phyloP scores from a whole-genome alignment of 345 rosid genomes.

The Populus tremula region DNA sequence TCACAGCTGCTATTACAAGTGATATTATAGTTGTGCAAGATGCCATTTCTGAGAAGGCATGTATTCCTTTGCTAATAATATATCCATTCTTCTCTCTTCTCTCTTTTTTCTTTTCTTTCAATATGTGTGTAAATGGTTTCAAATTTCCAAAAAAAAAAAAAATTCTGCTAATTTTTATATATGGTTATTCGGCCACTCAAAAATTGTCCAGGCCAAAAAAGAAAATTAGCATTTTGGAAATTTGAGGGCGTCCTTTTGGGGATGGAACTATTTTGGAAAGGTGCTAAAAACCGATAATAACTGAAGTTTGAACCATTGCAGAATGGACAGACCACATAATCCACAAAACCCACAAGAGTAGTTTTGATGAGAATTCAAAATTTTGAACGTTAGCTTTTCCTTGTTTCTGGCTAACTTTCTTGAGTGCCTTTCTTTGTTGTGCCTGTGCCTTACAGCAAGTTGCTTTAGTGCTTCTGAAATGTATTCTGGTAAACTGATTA shows the following conservation, averaged over 20 bases:
- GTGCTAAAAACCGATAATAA: not conserved
- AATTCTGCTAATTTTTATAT: too few relatives aligned
- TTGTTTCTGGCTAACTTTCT: too few relatives aligned
- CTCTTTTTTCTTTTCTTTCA: not conserved
- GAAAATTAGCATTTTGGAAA: not conserved
- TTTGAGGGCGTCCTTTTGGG: not conserved
- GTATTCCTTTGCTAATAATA: not conserved
- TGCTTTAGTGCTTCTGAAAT: not conserved
- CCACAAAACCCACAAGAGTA: not conserved
- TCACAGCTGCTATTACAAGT: conserved; percentile 82
- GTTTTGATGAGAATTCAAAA: not conserved
- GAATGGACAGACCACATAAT: not conserved
- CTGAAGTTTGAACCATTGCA: not conserved
- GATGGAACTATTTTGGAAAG: not conserved
- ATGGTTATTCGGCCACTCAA: too few relatives aligned
- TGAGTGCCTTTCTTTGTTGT: not conserved
- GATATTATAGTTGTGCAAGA: conserved; percentile 89
- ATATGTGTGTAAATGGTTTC: not conserved
- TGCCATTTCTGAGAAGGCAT: conserved; percentile 95
- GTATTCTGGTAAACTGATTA: not conserved
- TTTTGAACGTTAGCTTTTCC: not conserved
- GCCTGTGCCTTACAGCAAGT: not conserved
- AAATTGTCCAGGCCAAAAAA: too few relatives aligned
- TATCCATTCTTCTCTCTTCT: not conserved
- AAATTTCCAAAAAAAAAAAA: not conserved